These are phyloP conservation scores for Trichoderma citrinoviride DNA, from an alignment of 2,329 filamentous ascomycete species.

Conservation along the genomic window DNA sequence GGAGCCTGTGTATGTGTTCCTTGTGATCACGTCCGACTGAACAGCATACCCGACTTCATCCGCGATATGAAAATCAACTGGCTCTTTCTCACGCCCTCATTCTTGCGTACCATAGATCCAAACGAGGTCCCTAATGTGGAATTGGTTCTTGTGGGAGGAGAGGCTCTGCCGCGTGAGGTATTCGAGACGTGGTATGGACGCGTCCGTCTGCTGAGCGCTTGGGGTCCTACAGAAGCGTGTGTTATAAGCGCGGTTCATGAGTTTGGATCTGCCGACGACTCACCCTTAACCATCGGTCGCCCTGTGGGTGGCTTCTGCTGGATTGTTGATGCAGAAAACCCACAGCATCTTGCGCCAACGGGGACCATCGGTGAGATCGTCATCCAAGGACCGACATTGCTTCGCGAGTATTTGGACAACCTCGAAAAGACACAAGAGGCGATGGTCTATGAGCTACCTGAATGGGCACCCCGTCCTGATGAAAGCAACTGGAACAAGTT, in stretches of 20 bases:
- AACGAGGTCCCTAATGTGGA: constrained; percentile 18
- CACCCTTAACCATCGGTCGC: constrained; percentile 11
- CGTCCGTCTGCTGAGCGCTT: constrained; percentile 23
- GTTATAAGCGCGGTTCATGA: constrained; percentile 15
- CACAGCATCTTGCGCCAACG: constrained; percentile 8
- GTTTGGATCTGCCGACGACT: constrained; percentile 4
- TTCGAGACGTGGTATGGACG: constrained; percentile 20
- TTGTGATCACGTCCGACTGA: constrained; percentile 12
- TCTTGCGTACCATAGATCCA: constrained; percentile 8
- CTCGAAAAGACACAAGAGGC: constrained; percentile 7
- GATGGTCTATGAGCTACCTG: background rate
- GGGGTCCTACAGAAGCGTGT: constrained; percentile 24
- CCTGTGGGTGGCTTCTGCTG: constrained; percentile 18
- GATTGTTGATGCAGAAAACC: constrained; percentile 19
- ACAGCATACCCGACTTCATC: constrained; percentile 19
- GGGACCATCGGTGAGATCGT: constrained; percentile 21
- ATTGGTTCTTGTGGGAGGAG: constrained; percentile 17
- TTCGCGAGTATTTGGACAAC: constrained; percentile 18
- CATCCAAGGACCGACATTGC: constrained; percentile 16
- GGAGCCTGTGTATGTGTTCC: constrained; percentile 15
- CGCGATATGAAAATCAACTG: constrained; percentile 13
- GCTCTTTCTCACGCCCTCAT: constrained; percentile 19
- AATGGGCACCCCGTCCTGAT: constrained; percentile 9
- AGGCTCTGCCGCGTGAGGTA: constrained; percentile 15
- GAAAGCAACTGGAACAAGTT: constrained; percentile 1